Conservation (phyloP, 768 basidiomycete genomes). For the Cytidiella melzeri region DNA sequence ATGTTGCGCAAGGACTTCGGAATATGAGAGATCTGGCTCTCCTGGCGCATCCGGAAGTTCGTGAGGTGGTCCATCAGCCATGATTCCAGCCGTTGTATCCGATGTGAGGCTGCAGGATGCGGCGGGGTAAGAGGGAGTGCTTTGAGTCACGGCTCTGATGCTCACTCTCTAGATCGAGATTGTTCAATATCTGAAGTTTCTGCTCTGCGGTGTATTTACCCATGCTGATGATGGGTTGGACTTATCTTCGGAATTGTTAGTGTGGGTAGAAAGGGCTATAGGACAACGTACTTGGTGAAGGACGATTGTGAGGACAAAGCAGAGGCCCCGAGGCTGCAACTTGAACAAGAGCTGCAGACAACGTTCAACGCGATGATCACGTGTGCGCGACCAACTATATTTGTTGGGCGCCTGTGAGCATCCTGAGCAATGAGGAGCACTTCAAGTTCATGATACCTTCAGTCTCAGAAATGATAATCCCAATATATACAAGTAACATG, state of each 20-base stretch:
- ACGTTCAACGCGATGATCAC: not conserved
- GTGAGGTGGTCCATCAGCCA: constrained; percentile 70
- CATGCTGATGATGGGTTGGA: not conserved
- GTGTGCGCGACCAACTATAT: not conserved
- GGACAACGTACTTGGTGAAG: not conserved
- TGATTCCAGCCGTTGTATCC: constrained; percentile 66
- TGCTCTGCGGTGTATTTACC: constrained; percentile 54
- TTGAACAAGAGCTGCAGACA: not conserved
- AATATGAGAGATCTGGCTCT: constrained; percentile 66
- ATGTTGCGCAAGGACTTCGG: constrained; percentile 69
- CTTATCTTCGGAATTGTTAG: not conserved
- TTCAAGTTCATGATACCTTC: too few relatives aligned
- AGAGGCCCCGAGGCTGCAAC: not conserved
- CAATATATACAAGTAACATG: too few relatives aligned
- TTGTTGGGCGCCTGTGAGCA: too few relatives aligned
- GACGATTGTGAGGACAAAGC: not conserved
- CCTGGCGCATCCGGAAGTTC: constrained; percentile 69
- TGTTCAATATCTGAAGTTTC: constrained; percentile 67
- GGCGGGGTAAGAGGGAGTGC: not conserved
- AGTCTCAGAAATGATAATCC: too few relatives aligned
- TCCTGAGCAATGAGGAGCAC: too few relatives aligned
- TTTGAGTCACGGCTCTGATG: not conserved
- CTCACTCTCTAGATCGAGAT: constrained; percentile 76
- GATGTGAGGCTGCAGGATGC: constrained; percentile 53
- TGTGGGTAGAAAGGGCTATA: not conserved